Percentiles rank a stretch among this genome's conserved stretches.
Evolutionary conservation across 176 grass and related monocot genomes (phyloP).

Genomic region (Carex pumila): DNA sequence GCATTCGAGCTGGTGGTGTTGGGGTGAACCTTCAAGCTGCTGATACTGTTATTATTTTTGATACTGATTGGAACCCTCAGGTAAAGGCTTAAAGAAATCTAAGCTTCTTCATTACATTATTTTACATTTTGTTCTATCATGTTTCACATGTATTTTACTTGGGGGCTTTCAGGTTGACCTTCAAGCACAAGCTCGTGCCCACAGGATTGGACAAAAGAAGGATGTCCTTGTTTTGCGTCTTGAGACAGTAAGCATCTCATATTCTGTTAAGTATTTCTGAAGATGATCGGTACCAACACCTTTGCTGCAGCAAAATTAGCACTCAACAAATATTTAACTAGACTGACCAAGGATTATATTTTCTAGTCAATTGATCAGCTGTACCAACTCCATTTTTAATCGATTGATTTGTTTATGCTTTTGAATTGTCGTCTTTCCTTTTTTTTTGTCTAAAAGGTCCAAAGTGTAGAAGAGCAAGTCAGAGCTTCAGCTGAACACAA

Average conservation of each 20-base stretch:
- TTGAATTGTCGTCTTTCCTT: neutral
- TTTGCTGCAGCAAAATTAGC: neutral
- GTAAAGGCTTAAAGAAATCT: slow-evolving; percentile 33
- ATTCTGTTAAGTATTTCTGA: neutral
- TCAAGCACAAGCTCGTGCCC: slow-evolving; percentile 98
- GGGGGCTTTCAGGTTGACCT: slow-evolving; percentile 70
- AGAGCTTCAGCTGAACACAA: slow-evolving; percentile 99
- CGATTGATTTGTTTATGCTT: neutral
- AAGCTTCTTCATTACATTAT: slow-evolving; percentile 6
- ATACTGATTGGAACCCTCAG: slow-evolving; percentile 99
- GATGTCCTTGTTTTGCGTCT: slow-evolving; percentile 98
- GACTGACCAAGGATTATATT: neutral
- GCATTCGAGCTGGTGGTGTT: slow-evolving; percentile 96
- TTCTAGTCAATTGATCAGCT: neutral
- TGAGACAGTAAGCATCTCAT: slow-evolving; percentile 64
- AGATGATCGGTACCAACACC: neutral
- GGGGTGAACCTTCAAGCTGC: slow-evolving; percentile 99
- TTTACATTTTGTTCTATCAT: slow-evolving; percentile 8
- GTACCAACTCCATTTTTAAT: neutral
- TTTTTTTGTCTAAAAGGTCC: slow-evolving; percentile 48
- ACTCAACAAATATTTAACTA: neutral
- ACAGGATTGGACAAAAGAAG: slow-evolving; percentile 98
- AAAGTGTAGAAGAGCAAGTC: slow-evolving; percentile 94
- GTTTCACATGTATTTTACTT: slow-evolving; percentile 6
- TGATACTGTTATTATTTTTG: slow-evolving; percentile 99